Evolutionary conservation across 2,329 filamentous ascomycete genomes (phyloP), one percentile per base, ranked within the genome.

Genomic region (Achaetomium macrosporum): DNA sequence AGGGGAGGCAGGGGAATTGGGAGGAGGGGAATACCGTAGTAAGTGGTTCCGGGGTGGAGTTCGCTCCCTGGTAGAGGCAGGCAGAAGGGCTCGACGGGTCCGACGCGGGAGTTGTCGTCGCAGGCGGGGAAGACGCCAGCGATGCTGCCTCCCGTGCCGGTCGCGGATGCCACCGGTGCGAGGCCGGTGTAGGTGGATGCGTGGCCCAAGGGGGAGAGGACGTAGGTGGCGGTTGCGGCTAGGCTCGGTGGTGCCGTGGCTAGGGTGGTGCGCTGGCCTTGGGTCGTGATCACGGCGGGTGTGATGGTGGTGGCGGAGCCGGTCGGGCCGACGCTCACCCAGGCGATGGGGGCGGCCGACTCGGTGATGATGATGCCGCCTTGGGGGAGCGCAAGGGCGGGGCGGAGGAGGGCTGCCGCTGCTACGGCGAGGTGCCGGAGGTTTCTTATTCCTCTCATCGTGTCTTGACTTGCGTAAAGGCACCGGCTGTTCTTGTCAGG

Each of bases 271-370:
- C 47, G 49, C 30, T 59, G 61, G 31, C 65, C 65, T 53, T 64
- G 56, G 42, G 50, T 57, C 10, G 58, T 60, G 33, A 61, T 61
- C 10, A 66, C 57, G 12, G 54, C 51, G 2, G 68, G 66, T 1
- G 61, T 62, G 47, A 67, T 57, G 33, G 69, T 71, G 25, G 48
- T 47, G 11, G 61, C 59, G 7, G 41, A 47, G 50, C 67, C 67
- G 12, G 46, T 30, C 13, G 52, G 25, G 54, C 69, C 64, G 48
- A 71, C 55, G 3, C 65, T 64, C 29, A 71, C 62, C 69, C 69
- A 71, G 4, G 53, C 52, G 4, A 53, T 47, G 2, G 54, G 50
- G n/a, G n/a, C n/a, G n/a, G n/a, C n/a, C 2, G 52, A 49, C 2
- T 30, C 33, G 30, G 48, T 19, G 39, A 53, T 47, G 25, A 50